Base-by-base conservation (phyloP, 495 filamentous ascomycete species). In the Annulohypoxylon moriforme region DNA sequence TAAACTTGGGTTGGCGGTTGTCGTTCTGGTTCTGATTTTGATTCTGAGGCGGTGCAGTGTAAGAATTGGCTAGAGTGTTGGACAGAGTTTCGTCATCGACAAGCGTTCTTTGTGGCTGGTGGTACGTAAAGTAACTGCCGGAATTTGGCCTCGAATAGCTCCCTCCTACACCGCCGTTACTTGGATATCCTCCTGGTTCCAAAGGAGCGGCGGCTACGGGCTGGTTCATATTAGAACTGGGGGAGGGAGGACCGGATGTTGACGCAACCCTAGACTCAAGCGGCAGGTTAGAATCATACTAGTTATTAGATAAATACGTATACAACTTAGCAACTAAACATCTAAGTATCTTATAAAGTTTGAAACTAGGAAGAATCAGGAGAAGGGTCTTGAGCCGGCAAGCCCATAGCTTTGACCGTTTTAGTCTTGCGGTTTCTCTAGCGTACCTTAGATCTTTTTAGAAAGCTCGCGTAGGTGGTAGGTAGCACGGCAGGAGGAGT, bases 1-100 rank as follows among this genome's bases (percentile, higher is more conserved):
- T 90, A 66, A 93, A 93, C 42, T 64, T 78, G 31, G 75, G 70
- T 44, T 76, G 74, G 3, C 75, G 72, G 55, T 50, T 60, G 47
- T 75, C 73, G 71, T 69, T 71, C 38, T 42, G 38, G n/a, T 77
- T 71, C 38, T 47, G 42, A 18, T 40, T 40, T 11, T 36, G 33
- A 11, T 69, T 71, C 34, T 42, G 40, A 6, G 79, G 61, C 52
- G 76, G 75, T 52, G 74, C 67, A 6, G 73, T 71, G n/a, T 81
- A 77, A 8, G 81, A 73, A 66, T 83, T 83, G 22, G 80, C 79
- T 25, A 80, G 42, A 4, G 83, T 80, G 63, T 84, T 84, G 69
- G 81, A 77, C 27, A 80, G 34, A 3, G 81, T 82, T 57, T 82
- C 76, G 58, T 79, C 70, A 59, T 82, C 78, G 9, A 78, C 64